Conservation (phyloP, 2,329 filamentous ascomycete species). For the Dissoconium aciculare region DNA sequence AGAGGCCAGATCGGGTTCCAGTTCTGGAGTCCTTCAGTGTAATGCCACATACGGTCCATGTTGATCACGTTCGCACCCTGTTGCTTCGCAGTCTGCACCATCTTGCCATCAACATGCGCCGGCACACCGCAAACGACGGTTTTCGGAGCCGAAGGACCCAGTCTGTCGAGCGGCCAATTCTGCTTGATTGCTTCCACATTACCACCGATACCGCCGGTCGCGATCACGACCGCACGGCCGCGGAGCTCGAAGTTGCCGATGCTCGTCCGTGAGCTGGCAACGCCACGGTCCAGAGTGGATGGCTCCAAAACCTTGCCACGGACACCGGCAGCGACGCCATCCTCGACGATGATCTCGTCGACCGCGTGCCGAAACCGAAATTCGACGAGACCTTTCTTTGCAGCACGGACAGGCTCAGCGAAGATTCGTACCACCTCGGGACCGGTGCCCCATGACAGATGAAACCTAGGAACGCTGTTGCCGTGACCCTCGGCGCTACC, state of each 20-base stretch:
- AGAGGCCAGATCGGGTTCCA: constrained; percentile 48
- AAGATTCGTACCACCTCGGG: constrained; percentile 46
- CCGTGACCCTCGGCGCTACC: constrained; percentile 43
- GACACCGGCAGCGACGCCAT: constrained; percentile 40
- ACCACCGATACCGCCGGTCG: constrained; percentile 46
- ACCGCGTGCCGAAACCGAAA: constrained; percentile 44
- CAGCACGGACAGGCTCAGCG: constrained; percentile 39
- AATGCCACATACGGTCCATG: constrained; percentile 52
- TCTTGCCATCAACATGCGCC: constrained; percentile 49
- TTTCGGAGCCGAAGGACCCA: constrained; percentile 42
- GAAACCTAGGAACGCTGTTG: constrained; percentile 49
- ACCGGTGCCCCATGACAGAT: constrained; percentile 47
- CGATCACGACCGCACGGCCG: constrained; percentile 40
- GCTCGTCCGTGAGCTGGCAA: constrained; percentile 33
- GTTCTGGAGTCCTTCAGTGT: constrained; percentile 47
- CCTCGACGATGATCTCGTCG: constrained; percentile 41
- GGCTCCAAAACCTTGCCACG: constrained; percentile 38
- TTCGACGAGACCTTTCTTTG: constrained; percentile 37
- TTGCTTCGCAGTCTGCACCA: constrained; percentile 42
- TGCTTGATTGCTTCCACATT: constrained; percentile 46
- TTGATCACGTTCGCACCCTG: constrained; percentile 44
- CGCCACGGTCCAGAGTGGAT: constrained; percentile 38
- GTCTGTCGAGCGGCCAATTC: constrained; percentile 42
- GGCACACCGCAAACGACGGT: constrained; percentile 47
- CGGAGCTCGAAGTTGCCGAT: constrained; percentile 39